Conservation (phyloP, 1,284 basidiomycete species). For the Polyporus tsugae region DNA sequence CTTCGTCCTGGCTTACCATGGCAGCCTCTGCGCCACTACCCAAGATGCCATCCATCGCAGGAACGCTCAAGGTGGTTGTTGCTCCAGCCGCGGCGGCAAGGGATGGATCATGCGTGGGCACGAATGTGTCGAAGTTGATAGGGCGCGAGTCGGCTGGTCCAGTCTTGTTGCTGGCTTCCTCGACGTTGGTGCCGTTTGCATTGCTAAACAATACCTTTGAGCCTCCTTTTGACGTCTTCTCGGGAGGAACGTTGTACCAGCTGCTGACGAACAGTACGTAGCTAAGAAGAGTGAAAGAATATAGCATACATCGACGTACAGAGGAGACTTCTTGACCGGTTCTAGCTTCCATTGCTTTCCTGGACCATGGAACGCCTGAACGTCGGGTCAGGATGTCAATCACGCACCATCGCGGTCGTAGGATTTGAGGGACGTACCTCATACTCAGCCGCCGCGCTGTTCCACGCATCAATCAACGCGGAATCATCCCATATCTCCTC, state of each 20-base stretch:
- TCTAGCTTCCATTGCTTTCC: slow-evolving; percentile 76
- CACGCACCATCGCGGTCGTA: background rate
- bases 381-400: slow-evolving; percentile 1
- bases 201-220: slow-evolving; percentile 23
- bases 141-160: slow-evolving; percentile 58
- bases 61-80: slow-evolving; percentile 26
- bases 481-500: slow-evolving; percentile 87
- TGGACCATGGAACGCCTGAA: slow-evolving; percentile 71
- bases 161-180: slow-evolving; percentile 33
- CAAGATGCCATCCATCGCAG: slow-evolving; percentile 34
- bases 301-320: slow-evolving; percentile 55
- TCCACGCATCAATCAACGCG: slow-evolving; percentile 81
- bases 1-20: slow-evolving; percentile 70
- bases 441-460: slow-evolving; percentile 82
- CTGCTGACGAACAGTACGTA: slow-evolving; percentile 45
- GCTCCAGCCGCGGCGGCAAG: slow-evolving; percentile 39
- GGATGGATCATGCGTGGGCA: slow-evolving; percentile 72
- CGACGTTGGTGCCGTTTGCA: slow-evolving; percentile 24
- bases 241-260: slow-evolving; percentile 79
- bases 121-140: slow-evolving; percentile 72
- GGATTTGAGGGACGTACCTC: slow-evolving; percentile 51
- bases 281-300: background rate
- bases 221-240: slow-evolving; percentile 37
- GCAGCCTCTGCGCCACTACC: slow-evolving; percentile 44
- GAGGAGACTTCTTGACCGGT: slow-evolving; percentile 69